Base-by-base conservation (phyloP, 306 rosid genomes). In the Erythrophleum fordii region DNA sequence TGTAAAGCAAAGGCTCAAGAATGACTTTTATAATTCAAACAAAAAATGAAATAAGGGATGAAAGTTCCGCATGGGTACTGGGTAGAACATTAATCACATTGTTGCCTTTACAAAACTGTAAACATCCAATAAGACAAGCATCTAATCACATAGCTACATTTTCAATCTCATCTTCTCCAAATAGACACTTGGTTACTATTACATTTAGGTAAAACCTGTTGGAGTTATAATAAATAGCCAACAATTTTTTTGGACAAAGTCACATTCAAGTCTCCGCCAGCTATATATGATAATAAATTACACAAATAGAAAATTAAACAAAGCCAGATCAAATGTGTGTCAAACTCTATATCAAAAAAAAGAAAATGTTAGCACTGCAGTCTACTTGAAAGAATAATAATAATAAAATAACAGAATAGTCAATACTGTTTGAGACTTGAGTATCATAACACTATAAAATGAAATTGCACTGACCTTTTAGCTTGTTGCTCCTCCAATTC, bases 401-500 rank as follows among this genome's bases (percentile, higher is more conserved):
- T 39, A 4, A 61, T 16, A 61, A 18, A 61, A 31, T 61, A 14
- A 61, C 42, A 61, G 22, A 13, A 31, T 61, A 61, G 22, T 16
- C 29, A 68, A 73, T 9, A 29, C 56, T 48, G 49, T 66, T 46
- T 12, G 14, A 64, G 12, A 42, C 58, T 46, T 12, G 14, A 64
- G 12, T 14, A 61, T 14, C 22, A 26, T 8, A 61, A 61, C 20
- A 34, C 48, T 4, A 22, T 22, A 41, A 20, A 12, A 42, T 6
- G 53, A 68, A 42, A 68, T 22, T 68, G 34, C 7, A 42, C 72
- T 20, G 51, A 66, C 99, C 99, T 95, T 81, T 85, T 91, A 59
- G 98, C 92, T 89, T 95, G 99, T 72, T 86, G 91, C 84, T 95
- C 99, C 83, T 95, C 99, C 68, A 95, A 83, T 79, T 91, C 99